Conservation (phyloP, 352 stramenopile species). For the Globisporangium acanthophoron region DNA sequence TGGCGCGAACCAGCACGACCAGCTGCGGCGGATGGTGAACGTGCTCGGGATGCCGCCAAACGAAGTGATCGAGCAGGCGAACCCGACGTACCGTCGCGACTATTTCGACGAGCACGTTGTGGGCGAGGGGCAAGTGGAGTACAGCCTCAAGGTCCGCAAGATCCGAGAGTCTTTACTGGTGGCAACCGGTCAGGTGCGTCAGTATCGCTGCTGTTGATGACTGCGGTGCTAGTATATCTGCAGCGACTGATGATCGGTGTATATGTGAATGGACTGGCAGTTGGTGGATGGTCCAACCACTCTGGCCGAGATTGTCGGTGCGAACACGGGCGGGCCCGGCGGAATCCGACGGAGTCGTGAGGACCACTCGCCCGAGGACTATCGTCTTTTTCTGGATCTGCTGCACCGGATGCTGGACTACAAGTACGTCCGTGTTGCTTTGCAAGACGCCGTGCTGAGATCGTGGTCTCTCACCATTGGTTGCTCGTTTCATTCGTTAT, state of each 20-base stretch:
- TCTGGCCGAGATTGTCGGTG: constrained; percentile 52
- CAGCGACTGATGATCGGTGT: constrained; percentile 6
- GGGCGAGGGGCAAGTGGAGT: constrained; percentile 53
- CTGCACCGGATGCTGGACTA: constrained; percentile 94
- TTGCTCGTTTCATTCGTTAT: constrained; percentile 1
- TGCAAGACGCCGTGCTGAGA: background rate
- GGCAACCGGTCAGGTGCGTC: constrained; percentile 22
- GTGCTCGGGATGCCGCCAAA: constrained; percentile 92
- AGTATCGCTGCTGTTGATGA: background rate
- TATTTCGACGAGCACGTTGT: constrained; percentile 91
- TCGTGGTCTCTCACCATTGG: background rate
- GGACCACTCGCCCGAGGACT: constrained; percentile 81
- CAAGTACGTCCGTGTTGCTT: constrained; percentile 55
- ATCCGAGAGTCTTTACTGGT: constrained; percentile 15
- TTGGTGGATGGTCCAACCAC: constrained; percentile 33
- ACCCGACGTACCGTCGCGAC: constrained; percentile 70
- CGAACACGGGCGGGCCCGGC: constrained; percentile 32
- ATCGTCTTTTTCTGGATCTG: constrained; percentile 92
- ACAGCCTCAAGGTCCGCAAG: constrained; percentile 65
- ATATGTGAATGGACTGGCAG: constrained; percentile 10
- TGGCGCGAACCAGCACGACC: constrained; percentile 94
- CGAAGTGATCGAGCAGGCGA: constrained; percentile 88
- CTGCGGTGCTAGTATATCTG: background rate
- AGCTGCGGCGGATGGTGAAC: constrained; percentile 95
- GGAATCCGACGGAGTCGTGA: constrained; percentile 41